Conservation (phyloP, 306 rosid species). For the Pterocarpus macrocarpus region DNA sequence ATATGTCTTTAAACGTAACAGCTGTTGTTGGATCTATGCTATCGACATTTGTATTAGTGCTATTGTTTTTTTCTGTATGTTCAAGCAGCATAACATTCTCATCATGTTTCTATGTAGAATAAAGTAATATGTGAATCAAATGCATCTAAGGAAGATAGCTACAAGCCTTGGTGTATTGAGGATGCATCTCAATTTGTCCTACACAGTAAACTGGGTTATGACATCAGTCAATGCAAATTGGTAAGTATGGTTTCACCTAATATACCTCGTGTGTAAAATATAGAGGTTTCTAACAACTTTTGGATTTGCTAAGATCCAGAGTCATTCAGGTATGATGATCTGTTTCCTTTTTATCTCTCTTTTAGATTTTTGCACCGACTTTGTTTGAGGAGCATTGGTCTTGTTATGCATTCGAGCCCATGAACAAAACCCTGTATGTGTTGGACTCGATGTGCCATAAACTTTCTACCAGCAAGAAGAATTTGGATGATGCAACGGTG, state of each 20-base stretch:
- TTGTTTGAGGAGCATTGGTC: slow-evolving; percentile 42
- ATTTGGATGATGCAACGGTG: slow-evolving; percentile 46
- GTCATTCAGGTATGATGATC: not conserved
- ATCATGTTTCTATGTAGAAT: slow-evolving; percentile 34
- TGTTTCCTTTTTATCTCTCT: slow-evolving; percentile 9
- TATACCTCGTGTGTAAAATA: not conserved
- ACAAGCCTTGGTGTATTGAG: slow-evolving; percentile 38
- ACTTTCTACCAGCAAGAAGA: slow-evolving; percentile 33
- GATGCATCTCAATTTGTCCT: slow-evolving; percentile 38
- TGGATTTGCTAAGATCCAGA: slow-evolving; percentile 6
- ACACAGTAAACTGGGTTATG: slow-evolving; percentile 36
- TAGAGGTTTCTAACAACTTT: not conserved
- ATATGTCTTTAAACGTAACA: not conserved
- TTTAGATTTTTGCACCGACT: slow-evolving; percentile 41
- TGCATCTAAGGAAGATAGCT: slow-evolving; percentile 26
- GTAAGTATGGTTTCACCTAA: slow-evolving; percentile 26
- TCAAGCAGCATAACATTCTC: slow-evolving; percentile 4
- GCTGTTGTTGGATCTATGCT: slow-evolving; percentile 18
- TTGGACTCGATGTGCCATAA: slow-evolving; percentile 32
- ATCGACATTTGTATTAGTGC: not conserved
- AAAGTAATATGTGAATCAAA: slow-evolving; percentile 9
- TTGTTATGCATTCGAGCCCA: slow-evolving; percentile 39
- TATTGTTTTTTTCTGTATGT: slow-evolving; percentile 18
- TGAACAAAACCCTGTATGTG: slow-evolving; percentile 29
- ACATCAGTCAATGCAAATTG: slow-evolving; percentile 38